Evolutionary conservation across 768 basidiomycete genomes (phyloP).

Genomic region (Rhizopogon sp.): DNA sequence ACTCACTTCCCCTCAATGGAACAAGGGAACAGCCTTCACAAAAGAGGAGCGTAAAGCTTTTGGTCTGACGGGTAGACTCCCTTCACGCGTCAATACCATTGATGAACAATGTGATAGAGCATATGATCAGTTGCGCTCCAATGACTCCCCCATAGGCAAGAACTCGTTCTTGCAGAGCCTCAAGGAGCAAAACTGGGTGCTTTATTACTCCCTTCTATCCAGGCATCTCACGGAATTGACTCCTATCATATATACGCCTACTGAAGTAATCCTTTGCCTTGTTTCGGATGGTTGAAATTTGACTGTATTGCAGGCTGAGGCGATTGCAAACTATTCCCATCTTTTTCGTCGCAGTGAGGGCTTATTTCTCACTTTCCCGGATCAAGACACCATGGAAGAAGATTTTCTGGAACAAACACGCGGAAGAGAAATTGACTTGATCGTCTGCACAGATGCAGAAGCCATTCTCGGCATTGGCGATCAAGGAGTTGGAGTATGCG

Average conservation of each 20-base stretch:
- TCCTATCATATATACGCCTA: slow-evolving; percentile 79
- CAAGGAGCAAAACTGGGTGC: slow-evolving; percentile 76
- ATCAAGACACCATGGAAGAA: slow-evolving; percentile 67
- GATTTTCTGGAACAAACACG: slow-evolving; percentile 66
- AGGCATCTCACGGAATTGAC: slow-evolving; percentile 54
- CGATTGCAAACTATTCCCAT: slow-evolving; percentile 80
- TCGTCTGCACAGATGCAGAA: slow-evolving; percentile 83
- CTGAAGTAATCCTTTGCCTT: slow-evolving; percentile 43
- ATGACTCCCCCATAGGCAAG: slow-evolving; percentile 44
- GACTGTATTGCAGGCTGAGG: slow-evolving; percentile 52
- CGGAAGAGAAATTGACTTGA: slow-evolving; percentile 62
- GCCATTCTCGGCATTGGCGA: slow-evolving; percentile 79
- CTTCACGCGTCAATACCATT: slow-evolving; percentile 53
- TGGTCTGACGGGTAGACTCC: slow-evolving; percentile 50
- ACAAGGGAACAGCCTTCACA: slow-evolving; percentile 81
- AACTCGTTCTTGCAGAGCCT: slow-evolving; percentile 75
- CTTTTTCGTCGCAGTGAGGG: slow-evolving; percentile 79
- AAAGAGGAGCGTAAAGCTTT: slow-evolving; percentile 62
- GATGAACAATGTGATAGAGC: slow-evolving; percentile 76
- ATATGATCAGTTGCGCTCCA: slow-evolving; percentile 50
- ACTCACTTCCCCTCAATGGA: slow-evolving; percentile 61
- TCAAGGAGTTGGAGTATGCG: slow-evolving; percentile 63
- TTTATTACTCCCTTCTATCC: slow-evolving; percentile 68
- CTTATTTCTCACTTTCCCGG: slow-evolving; percentile 58
- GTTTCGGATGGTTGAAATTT: neutral